These are phyloP conservation scores for Epichloe uncinata DNA, from an alignment of 2,329 filamentous ascomycete species.

Conservation along the genomic window DNA sequence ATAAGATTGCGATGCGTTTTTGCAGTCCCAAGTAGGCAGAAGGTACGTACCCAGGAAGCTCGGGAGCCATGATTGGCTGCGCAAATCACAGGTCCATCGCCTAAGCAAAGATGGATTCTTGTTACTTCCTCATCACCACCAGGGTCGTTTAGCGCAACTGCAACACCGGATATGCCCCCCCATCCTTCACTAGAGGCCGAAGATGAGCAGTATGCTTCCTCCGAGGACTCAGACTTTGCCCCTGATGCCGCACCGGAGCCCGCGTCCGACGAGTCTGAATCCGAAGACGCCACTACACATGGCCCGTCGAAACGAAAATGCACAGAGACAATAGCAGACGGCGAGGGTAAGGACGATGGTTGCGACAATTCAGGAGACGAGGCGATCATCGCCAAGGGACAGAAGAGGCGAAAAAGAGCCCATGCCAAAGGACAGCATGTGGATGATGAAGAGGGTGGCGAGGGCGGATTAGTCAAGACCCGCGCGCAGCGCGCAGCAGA, in stretches of 20 bases:
- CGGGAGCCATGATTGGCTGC: background rate
- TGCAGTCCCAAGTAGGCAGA: too few species aligned
- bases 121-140: background rate
- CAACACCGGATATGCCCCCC: constrained; percentile 25
- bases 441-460: constrained; percentile 43
- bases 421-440: constrained; percentile 21
- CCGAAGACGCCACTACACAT: constrained; percentile 25
- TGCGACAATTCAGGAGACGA: constrained; percentile 63
- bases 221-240: constrained; percentile 62
- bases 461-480: constrained; percentile 57
- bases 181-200: constrained; percentile 31
- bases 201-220: constrained; percentile 51
- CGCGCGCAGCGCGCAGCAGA: constrained; percentile 55
- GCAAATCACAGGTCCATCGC: background rate
- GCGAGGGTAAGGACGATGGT: constrained; percentile 29
- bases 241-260: constrained; percentile 39
- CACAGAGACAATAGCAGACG: constrained; percentile 10
- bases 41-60: too few species aligned
- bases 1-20: too few species aligned
- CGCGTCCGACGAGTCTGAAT: constrained; percentile 37
- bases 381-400: constrained; percentile 49
- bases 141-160: background rate
- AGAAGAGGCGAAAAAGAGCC: constrained; percentile 36
- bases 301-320: constrained; percentile 13
- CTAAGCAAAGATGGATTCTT: background rate